A percentile compares a stretch with the other conserved stretches of the same genome.
Conservation (phyloP, 352 stramenopile species). For the Phytophthora idaei region DNA sequence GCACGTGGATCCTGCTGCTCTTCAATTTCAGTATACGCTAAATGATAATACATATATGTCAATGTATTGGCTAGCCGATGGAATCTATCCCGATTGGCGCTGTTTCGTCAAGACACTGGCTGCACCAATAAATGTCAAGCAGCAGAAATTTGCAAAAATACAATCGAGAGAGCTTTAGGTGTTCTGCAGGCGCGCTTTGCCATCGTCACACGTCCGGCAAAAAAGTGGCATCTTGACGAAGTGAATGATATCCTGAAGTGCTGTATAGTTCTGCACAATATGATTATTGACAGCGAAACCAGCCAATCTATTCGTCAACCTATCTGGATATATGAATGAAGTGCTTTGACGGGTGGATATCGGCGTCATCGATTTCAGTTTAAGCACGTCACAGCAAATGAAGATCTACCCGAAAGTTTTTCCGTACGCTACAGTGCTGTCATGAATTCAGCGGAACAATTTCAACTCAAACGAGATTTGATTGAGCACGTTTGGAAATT, state of each 20-base stretch:
- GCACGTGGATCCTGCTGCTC: no score
- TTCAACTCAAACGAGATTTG: no score
- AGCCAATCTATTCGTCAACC: background rate
- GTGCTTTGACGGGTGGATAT: no score
- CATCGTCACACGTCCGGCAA: background rate
- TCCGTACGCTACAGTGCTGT: no score
- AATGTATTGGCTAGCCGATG: no score
- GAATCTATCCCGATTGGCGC: background rate
- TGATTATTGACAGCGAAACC: background rate
- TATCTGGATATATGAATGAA: no score
- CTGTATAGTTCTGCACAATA: background rate
- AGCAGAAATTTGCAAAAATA: background rate
- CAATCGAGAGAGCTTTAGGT: background rate
- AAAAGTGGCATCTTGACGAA: background rate
- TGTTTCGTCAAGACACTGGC: background rate
- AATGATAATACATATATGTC: no score
- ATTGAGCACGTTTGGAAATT: background rate
- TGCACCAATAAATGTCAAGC: background rate
- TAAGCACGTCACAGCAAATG: no score
- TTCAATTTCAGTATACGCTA: no score
- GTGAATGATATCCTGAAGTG: background rate
- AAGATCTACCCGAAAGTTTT: no score
- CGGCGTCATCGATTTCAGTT: no score
- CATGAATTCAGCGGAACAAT: no score
- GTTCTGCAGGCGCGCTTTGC: constrained; percentile 1